Conservation (phyloP, 1,284 basidiomycete species). For the Melampsora larici-populina region DNA sequence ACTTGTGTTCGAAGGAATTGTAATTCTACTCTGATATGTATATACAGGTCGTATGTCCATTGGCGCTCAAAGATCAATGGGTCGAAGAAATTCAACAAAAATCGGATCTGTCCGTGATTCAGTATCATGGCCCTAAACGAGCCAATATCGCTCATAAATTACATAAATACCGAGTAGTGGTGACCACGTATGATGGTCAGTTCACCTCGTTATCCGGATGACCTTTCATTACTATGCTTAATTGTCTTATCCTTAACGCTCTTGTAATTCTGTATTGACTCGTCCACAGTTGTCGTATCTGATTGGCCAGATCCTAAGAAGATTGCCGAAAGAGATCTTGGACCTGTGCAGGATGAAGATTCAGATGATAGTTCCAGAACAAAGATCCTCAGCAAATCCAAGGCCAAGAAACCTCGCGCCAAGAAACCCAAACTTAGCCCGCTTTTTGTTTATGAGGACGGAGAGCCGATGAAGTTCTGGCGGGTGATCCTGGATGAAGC, state of each 20-base stretch:
- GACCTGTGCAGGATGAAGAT: constrained; percentile 83
- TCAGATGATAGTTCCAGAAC: constrained; percentile 71
- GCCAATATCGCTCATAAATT: constrained; percentile 31
- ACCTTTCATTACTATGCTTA: not conserved
- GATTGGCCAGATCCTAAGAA: constrained; percentile 28
- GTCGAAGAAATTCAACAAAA: constrained; percentile 77
- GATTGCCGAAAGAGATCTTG: not conserved
- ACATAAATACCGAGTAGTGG: constrained; percentile 38
- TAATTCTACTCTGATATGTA: constrained; percentile 39
- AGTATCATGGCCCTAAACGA: constrained; percentile 74
- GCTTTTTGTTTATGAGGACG: constrained; percentile 19
- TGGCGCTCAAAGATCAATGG: constrained; percentile 85
- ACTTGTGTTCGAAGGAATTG: not conserved
- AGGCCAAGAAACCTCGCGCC: constrained; percentile 3
- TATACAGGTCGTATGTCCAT: constrained; percentile 53
- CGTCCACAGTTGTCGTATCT: constrained; percentile 26
- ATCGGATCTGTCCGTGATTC: constrained; percentile 68
- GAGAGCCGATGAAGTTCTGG: constrained; percentile 29
- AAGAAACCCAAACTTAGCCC: constrained; percentile 22
- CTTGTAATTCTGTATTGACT: not conserved
- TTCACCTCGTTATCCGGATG: not conserved
- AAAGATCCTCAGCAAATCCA: constrained; percentile 62
- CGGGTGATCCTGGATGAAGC: constrained; percentile 67
- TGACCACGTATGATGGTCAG: constrained; percentile 40
- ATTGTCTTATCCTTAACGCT: too few species aligned